Conservation (phyloP, 345 rosid species). For the Camelina neglecta region DNA sequence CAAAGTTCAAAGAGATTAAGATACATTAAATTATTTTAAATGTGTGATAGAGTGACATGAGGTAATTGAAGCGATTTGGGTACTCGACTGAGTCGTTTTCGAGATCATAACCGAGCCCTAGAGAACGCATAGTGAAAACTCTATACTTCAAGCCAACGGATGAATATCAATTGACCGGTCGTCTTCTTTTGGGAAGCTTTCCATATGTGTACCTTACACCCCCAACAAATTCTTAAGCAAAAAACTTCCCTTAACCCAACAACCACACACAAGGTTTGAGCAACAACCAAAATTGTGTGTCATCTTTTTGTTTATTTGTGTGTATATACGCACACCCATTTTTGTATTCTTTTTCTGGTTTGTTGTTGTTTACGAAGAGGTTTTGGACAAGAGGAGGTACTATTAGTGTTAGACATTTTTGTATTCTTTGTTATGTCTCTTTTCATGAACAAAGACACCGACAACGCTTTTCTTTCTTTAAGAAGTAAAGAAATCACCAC, state of each 20-base stretch:
- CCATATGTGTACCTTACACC: background rate
- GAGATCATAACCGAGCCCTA: background rate
- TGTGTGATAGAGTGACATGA: background rate
- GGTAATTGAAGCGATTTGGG: background rate
- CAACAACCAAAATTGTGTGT: background rate
- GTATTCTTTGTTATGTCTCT: background rate
- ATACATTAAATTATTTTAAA: no score
- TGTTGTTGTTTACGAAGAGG: background rate
- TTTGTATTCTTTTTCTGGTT: no score
- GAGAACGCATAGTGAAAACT: background rate
- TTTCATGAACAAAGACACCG: background rate
- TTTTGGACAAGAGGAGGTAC: background rate
- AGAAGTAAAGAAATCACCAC: background rate
- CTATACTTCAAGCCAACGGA: background rate
- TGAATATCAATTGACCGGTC: background rate
- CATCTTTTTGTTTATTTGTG: background rate
- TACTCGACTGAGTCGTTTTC: background rate
- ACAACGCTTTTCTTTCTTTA: background rate
- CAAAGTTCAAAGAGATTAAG: no score
- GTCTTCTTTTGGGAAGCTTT: background rate
- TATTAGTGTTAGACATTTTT: background rate
- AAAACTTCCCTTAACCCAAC: background rate
- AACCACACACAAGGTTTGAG: background rate
- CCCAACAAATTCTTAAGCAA: background rate
- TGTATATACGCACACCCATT: background rate